phyloP scores from a whole-genome alignment of 345 rosid genomes.

The Acer saccharum region DNA sequence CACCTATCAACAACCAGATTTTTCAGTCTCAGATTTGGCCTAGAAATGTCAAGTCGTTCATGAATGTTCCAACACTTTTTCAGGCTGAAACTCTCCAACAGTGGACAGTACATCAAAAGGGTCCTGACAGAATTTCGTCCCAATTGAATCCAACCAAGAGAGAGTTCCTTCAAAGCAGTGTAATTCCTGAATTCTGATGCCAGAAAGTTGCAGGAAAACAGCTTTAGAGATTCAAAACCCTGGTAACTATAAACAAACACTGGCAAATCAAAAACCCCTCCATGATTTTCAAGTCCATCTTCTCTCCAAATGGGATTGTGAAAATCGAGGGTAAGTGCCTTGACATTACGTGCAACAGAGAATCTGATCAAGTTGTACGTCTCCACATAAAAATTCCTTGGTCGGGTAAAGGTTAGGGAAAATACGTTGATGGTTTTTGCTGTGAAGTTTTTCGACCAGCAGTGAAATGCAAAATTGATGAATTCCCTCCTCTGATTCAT shows the following conservation, averaged over 20 bases:
- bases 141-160: slow-evolving; percentile 41
- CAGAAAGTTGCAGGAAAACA: slow-evolving; percentile 32
- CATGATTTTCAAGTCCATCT: not conserved
- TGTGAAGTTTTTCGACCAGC: slow-evolving; percentile 14
- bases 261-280: slow-evolving; percentile 28
- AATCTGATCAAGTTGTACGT: slow-evolving; percentile 24
- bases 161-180: slow-evolving; percentile 26
- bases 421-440: slow-evolving; percentile 6
- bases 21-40: slow-evolving; percentile 18
- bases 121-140: not conserved
- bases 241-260: slow-evolving; percentile 4
- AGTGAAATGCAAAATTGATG: slow-evolving; percentile 13
- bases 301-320: slow-evolving; percentile 35
- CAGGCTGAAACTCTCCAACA: slow-evolving; percentile 39
- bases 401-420: slow-evolving; percentile 27
- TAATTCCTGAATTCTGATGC: slow-evolving; percentile 10
- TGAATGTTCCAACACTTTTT: slow-evolving; percentile 39
- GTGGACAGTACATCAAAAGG: slow-evolving; percentile 24
- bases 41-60: not conserved
- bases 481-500: slow-evolving; percentile 21
- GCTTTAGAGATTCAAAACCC: slow-evolving; percentile 29
- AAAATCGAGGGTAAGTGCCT: slow-evolving; percentile 39
- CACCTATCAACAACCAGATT: slow-evolving; percentile 36
- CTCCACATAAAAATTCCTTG: slow-evolving; percentile 5
- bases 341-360: slow-evolving; percentile 18